Base-by-base conservation (phyloP, 495 filamentous ascomycete genomes). In the Aspergillus cristatus region DNA sequence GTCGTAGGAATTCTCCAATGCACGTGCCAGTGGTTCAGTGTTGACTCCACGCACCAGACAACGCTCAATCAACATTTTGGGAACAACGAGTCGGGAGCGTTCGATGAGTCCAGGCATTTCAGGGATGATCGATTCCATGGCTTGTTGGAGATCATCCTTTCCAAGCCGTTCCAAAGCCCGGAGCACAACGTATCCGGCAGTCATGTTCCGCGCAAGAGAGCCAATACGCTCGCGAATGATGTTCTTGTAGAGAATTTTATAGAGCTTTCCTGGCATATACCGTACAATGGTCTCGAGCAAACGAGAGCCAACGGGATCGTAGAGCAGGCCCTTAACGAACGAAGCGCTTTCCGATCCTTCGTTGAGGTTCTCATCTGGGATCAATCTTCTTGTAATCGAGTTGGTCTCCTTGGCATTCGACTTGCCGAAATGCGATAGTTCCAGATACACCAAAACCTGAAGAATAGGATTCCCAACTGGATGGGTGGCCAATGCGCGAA, bases 381-480 rank as follows among this genome's bases (percentile, higher is more conserved):
- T 62, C 7, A 86, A 58, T 42, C 70, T 67, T 18, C 65, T 70
- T 8, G 81, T 67, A 24, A 83, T 69, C 1, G 79, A 82, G 8
- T 59, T 62, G 6, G 65, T 35, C 43, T 84, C 75, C 43, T 78
- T 76, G 14, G 68, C 70, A 22, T 70, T 72, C 18, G 79, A 72
- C 37, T 81, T 80, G 24, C 75, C 72, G 15, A 77, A 81, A 32
- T 82, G 70, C 0, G 75, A 68, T 22, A 95, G 68, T 49, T 97
- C 91, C 18, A 97, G 63, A 44, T 86, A 84, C 0, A 98, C 58
- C 24, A 97, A 57, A 1, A 97, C 70, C 50, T 96, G 93, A 3
- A 98, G 68, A 1, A 85, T 80, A 0, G 91, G 91, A 46, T 94
- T 94, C 15, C 84, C 91, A 7, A 86, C 82, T 1, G 82, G 84